These are phyloP conservation scores for Scutellaria galericulata DNA, from an alignment of 257 asterid genomes.

Conservation along the genomic window DNA sequence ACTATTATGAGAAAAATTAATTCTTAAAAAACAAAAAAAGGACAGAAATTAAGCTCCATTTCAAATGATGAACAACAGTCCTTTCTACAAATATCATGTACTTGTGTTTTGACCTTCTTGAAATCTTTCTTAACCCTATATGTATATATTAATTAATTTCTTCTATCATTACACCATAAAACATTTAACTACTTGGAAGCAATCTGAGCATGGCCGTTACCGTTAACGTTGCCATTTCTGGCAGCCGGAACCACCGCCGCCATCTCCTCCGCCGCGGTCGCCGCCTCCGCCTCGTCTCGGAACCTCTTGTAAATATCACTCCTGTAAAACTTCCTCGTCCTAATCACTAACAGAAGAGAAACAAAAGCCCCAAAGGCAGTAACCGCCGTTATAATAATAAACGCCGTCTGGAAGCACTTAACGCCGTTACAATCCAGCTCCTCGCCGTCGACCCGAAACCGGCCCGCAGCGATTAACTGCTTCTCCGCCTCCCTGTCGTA, in stretches of 20 bases:
- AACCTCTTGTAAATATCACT: constrained; percentile 77
- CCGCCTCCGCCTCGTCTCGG: constrained; percentile 48
- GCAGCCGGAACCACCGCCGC: constrained; percentile 36
- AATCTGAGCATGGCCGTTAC: constrained; percentile 26
- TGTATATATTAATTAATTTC: not conserved
- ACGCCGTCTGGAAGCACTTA: constrained; percentile 64
- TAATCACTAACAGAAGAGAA: constrained; percentile 57
- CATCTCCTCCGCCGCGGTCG: constrained; percentile 38
- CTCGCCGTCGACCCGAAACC: constrained; percentile 40
- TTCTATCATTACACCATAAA: constrained; percentile 12
- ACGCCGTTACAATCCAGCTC: constrained; percentile 68
- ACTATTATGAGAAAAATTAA: not conserved
- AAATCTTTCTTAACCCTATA: constrained; percentile 16
- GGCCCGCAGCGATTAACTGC: constrained; percentile 56
- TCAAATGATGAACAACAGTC: not conserved
- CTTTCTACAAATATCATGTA: not conserved
- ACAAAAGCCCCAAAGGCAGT: constrained; percentile 67
- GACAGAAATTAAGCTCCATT: not conserved
- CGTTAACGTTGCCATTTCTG: constrained; percentile 17
- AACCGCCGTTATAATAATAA: constrained; percentile 62
- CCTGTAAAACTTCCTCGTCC: constrained; percentile 74
- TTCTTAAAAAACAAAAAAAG: not conserved
- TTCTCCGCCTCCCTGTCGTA: constrained; percentile 70
- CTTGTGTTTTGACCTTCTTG: not conserved
- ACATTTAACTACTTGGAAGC: not conserved